Evolutionary conservation across 2,329 filamentous ascomycete genomes (phyloP), one percentile per base, ranked within the genome.

Genomic region (Hypocrella siamensis): DNA sequence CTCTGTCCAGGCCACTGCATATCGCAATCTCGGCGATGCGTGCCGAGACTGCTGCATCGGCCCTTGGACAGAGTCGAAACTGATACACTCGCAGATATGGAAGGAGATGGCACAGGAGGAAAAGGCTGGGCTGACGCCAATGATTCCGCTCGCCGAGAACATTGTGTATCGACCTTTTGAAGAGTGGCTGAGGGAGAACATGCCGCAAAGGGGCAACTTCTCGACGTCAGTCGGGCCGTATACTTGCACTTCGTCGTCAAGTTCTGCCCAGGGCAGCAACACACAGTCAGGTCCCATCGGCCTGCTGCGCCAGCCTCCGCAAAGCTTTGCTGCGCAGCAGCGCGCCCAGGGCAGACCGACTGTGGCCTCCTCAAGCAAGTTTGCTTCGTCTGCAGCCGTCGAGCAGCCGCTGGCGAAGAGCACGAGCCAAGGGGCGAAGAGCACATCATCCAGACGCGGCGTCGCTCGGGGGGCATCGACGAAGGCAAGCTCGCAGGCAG

Each of bases 61-160:
- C 0, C 67, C 69, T 2, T 72, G 61, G 60, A 58, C 53, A 33
- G 42, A 53, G 8, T 50, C 55, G 4, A 57, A 66, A 38, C 48
- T 63, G 17, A 51, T 63, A 3, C 61, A 67, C 42, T 67, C 65
- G 26, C 65, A 68, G 31, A 69, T 70, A 1, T 78, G 74, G 65
- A 69, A 70, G 43, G 74, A 79, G 46, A 71, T 77, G 51, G 70
- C 71, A 1, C 63, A 71, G n/a, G 74, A 79, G 49, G 74, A 79
- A 47, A 71, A 77, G 49, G 67, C 69, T 26, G 71, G 72, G 2
- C 53, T 78, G 33, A 78, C 73, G 0, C 74, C 73, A 0, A 58
- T 62, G 39, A 75, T 78, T 35, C 74, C 74, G 3, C 55, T 79
- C 16, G 63, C 65, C 3, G 66, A 73, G 35, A 65, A 68, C 26